A percentile compares a stretch with the other conserved stretches of the same genome.
Conservation (phyloP, 2,329 filamentous ascomycete genomes). For the Pseudocercospora musae region DNA sequence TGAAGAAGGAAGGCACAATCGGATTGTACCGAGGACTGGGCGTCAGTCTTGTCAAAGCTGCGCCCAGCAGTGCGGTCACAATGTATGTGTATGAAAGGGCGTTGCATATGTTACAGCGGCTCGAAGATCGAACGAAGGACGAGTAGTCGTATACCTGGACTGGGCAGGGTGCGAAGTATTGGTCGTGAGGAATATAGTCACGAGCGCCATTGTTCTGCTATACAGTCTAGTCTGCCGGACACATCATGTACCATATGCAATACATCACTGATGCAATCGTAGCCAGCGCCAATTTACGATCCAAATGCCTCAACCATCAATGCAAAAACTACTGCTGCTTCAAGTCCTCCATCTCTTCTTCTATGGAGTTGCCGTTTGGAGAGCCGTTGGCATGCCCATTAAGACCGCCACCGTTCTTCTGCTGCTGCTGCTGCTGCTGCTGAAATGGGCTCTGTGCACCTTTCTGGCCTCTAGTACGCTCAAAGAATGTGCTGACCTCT, state of each 20-base stretch:
- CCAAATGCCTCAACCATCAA: background rate
- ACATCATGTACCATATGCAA: background rate
- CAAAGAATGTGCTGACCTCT: constrained; percentile 54
- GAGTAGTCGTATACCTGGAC: background rate
- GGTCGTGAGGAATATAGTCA: background rate
- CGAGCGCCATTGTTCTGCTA: background rate
- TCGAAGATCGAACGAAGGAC: background rate
- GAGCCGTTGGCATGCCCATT: constrained; percentile 7
- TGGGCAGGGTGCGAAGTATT: background rate
- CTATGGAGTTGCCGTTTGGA: constrained; percentile 9
- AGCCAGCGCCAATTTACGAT: background rate
- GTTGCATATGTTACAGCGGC: constrained; percentile 45
- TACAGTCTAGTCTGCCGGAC: background rate
- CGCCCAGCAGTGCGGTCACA: constrained; percentile 86
- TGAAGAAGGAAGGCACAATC: constrained; percentile 68
- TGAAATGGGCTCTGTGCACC: constrained; percentile 12
- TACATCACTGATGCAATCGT: background rate
- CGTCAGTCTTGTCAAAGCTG: constrained; percentile 88
- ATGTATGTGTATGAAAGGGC: constrained; percentile 91
- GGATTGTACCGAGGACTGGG: constrained; percentile 85
- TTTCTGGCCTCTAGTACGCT: constrained; percentile 43
- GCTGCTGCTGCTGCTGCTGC: constrained; percentile 7
- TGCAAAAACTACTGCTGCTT: constrained; percentile 14
- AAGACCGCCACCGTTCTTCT: constrained; percentile 1
- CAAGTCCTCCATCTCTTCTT: constrained; percentile 21